phyloP scores from a whole-genome alignment of 768 basidiomycete species.

The Termitomyces sp. region DNA sequence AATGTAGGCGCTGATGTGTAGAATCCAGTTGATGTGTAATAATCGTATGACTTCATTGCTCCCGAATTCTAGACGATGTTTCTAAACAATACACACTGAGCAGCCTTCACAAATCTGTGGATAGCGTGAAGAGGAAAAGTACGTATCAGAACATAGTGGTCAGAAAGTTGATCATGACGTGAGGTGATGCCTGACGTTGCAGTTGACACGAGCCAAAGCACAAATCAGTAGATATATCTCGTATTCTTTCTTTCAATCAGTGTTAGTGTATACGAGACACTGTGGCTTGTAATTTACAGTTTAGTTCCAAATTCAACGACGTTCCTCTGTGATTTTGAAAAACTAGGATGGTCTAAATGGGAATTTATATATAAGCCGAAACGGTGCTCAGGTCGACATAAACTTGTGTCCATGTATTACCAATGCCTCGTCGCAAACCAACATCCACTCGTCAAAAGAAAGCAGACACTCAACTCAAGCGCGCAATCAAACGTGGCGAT shows the following conservation, averaged over 20 bases:
- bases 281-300: neutral
- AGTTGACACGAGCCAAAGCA: conserved; percentile 6
- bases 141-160: conserved; percentile 13
- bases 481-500: conserved; percentile 83
- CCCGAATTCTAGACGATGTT: neutral
- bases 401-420: neutral
- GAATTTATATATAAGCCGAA: neutral
- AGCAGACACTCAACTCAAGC: conserved; percentile 67
- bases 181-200: conserved; percentile 9
- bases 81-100: neutral
- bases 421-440: conserved; percentile 44
- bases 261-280: neutral
- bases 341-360: neutral
- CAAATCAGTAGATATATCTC: neutral
- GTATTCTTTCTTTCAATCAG: neutral
- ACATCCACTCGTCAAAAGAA: conserved; percentile 65
- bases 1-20: conserved; percentile 19
- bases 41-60: conserved; percentile 16
- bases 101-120: neutral
- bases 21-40: conserved; percentile 11
- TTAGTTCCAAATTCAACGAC: neutral
- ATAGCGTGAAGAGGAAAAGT: neutral
- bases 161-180: conserved; percentile 9
- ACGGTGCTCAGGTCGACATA: neutral
- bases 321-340: neutral